Evolutionary conservation across 352 stramenopile species (phyloP).

Genomic region (Phytophthora ramorum): DNA sequence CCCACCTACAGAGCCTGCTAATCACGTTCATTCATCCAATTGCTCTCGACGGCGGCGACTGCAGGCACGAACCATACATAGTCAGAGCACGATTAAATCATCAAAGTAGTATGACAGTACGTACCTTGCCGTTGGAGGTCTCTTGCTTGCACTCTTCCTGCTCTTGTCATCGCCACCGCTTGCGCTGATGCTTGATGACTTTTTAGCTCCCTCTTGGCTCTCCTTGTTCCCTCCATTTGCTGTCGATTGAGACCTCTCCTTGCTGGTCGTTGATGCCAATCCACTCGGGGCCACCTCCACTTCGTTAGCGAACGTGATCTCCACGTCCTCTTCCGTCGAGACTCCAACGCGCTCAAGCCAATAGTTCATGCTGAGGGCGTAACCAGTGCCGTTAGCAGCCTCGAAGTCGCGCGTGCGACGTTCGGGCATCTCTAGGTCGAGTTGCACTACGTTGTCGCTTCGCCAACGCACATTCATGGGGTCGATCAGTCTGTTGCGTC

Average conservation of each 20-base stretch:
- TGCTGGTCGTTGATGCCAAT: constrained; percentile 16
- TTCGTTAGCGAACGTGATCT: constrained; percentile 72
- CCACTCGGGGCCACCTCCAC: constrained; percentile 41
- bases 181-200: constrained; percentile 18
- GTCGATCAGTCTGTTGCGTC: constrained; percentile 83
- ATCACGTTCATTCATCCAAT: constrained; percentile 25
- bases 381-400: constrained; percentile 52
- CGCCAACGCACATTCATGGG: constrained; percentile 90
- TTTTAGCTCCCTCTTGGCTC: constrained; percentile 30
- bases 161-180: constrained; percentile 37
- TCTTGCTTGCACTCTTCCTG: constrained; percentile 66
- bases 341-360: constrained; percentile 62
- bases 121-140: constrained; percentile 67
- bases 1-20: neutral
- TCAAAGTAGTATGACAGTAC: neutral
- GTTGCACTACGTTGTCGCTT: constrained; percentile 89
- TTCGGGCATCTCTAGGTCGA: constrained; percentile 92
- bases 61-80: constrained; percentile 2
- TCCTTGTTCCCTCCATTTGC: constrained; percentile 36
- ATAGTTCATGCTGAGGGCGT: constrained; percentile 62
- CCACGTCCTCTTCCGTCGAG: constrained; percentile 49
- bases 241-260: constrained; percentile 39
- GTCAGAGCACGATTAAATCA: neutral
- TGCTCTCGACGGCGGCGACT: constrained; percentile 35
- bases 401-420: constrained; percentile 85